A percentile compares a stretch with the other conserved stretches of the same genome.
Conservation (phyloP, 1,284 basidiomycete species). For the Austroboletus niveus region DNA sequence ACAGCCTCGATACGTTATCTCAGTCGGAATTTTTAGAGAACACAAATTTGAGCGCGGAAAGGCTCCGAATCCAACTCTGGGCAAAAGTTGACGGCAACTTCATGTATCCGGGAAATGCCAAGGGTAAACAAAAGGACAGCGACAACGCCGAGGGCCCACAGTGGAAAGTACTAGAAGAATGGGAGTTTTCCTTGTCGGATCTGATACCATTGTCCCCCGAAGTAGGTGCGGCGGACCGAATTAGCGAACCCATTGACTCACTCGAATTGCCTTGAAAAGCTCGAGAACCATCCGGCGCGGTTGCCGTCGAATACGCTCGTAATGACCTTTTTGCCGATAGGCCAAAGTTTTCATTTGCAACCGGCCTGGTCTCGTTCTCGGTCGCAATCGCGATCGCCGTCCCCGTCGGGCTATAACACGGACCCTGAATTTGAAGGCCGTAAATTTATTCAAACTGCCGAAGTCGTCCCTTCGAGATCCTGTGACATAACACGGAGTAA, state of each 20-base stretch:
- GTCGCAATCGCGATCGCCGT: constrained; percentile 47
- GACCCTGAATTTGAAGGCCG: constrained; percentile 59
- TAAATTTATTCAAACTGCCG: constrained; percentile 33
- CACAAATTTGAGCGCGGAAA: constrained; percentile 48
- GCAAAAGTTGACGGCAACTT: constrained; percentile 36
- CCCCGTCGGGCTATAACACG: constrained; percentile 61
- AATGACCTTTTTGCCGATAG: constrained; percentile 59
- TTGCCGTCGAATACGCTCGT: constrained; percentile 75
- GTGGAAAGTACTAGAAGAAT: constrained; percentile 69
- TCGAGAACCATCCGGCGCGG: constrained; percentile 43
- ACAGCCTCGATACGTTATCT: constrained; percentile 51
- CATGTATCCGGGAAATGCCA: constrained; percentile 22
- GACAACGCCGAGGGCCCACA: constrained; percentile 24
- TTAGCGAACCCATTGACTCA: constrained; percentile 9
- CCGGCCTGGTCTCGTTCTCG: constrained; percentile 24
- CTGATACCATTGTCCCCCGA: constrained; percentile 61
- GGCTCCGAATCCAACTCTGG: constrained; percentile 59
- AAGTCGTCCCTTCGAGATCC: constrained; percentile 14
- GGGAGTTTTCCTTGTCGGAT: constrained; percentile 64
- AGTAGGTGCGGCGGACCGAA: constrained; percentile 42
- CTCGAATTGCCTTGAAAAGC: constrained; percentile 32
- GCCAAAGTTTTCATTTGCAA: constrained; percentile 57
- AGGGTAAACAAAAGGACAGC: constrained; percentile 46
- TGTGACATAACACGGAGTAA: constrained; percentile 20
- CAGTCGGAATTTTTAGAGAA: constrained; percentile 45